phyloP scores from a whole-genome alignment of 192 early-diverging fungal species.

The Geranomyces michiganensis region DNA sequence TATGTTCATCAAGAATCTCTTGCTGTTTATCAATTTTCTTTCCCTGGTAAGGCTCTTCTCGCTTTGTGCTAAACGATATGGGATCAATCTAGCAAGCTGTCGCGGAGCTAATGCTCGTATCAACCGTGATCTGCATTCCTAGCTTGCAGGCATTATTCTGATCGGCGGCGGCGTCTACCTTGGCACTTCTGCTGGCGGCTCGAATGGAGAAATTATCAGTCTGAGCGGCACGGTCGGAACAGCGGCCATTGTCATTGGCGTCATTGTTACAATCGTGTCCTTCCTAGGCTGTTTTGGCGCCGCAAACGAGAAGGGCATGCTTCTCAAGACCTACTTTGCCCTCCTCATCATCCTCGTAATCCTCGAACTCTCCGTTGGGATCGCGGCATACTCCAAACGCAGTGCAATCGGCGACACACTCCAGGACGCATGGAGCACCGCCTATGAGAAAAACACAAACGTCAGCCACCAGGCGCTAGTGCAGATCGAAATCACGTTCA shows the following conservation, averaged over 20 bases:
- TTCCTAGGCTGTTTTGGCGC: conserved; percentile 64
- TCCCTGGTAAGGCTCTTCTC: conserved; percentile 48
- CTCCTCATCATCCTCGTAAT: conserved; percentile 54
- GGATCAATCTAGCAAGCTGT: too few relatives aligned
- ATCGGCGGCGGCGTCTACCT: conserved; percentile 57
- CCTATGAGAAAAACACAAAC: conserved; percentile 20
- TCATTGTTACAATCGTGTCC: conserved; percentile 54
- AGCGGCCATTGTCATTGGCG: conserved; percentile 55
- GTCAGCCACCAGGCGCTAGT: conserved; percentile 17
- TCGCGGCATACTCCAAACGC: conserved; percentile 55
- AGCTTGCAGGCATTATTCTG: conserved; percentile 61
- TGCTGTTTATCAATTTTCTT: conserved; percentile 61
- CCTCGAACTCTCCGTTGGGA: conserved; percentile 54
- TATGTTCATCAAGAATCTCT: conserved; percentile 59
- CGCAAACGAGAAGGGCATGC: conserved; percentile 66
- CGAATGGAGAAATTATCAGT: conserved; percentile 41
- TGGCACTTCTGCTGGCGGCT: conserved; percentile 26
- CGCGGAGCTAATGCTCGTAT: too few relatives aligned
- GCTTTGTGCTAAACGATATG: too few relatives aligned
- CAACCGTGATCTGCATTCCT: not conserved
- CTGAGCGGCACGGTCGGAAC: conserved; percentile 43
- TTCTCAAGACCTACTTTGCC: conserved; percentile 64
- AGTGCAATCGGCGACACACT: conserved; percentile 66
- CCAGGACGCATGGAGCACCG: conserved; percentile 75
- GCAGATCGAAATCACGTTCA: conserved; percentile 20